These are phyloP conservation scores for Colletotrichum godetiae DNA, from an alignment of 2,329 filamentous ascomycete species.

Conservation along the genomic window DNA sequence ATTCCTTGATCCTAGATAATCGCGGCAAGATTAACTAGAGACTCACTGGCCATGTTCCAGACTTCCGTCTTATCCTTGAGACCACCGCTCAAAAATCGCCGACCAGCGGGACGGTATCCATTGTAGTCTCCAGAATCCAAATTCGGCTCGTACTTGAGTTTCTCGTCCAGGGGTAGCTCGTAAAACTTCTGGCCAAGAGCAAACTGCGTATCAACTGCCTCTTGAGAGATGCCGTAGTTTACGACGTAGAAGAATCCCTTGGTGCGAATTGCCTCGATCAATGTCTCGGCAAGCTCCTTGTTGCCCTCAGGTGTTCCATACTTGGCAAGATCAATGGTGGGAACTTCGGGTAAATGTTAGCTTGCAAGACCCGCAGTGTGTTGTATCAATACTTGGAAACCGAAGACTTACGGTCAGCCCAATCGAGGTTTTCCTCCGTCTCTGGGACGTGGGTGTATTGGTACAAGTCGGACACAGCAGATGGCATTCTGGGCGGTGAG, in stretches of 20 bases:
- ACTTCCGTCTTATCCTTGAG: conserved; percentile 53
- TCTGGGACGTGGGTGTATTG: conserved; percentile 49
- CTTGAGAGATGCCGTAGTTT: conserved; percentile 70
- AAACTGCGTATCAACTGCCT: conserved; percentile 69
- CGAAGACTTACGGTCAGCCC: conserved; percentile 47
- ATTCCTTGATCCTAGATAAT: no score
- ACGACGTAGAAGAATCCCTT: conserved; percentile 69
- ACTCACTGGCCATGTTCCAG: conserved; percentile 52
- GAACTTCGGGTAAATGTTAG: conserved; percentile 36
- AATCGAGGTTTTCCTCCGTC: conserved; percentile 50
- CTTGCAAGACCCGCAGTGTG: conserved; percentile 23
- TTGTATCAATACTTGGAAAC: not conserved
- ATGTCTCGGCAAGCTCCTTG: conserved; percentile 40
- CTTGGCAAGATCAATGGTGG: conserved; percentile 47
- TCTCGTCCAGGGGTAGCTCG: conserved; percentile 66
- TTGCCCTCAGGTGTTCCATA: conserved; percentile 48
- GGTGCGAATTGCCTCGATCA: conserved; percentile 48
- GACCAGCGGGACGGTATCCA: conserved; percentile 62
- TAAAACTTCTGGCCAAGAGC: conserved; percentile 67
- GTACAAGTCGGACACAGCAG: conserved; percentile 43
- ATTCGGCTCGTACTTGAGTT: conserved; percentile 64
- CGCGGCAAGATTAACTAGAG: not conserved
- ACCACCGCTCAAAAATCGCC: conserved; percentile 46
- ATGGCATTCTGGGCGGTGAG: conserved; percentile 43
- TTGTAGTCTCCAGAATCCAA: conserved; percentile 66